Base-by-base conservation (phyloP, 2,329 filamentous ascomycete species). In the Neoarthrinium moseri region DNA sequence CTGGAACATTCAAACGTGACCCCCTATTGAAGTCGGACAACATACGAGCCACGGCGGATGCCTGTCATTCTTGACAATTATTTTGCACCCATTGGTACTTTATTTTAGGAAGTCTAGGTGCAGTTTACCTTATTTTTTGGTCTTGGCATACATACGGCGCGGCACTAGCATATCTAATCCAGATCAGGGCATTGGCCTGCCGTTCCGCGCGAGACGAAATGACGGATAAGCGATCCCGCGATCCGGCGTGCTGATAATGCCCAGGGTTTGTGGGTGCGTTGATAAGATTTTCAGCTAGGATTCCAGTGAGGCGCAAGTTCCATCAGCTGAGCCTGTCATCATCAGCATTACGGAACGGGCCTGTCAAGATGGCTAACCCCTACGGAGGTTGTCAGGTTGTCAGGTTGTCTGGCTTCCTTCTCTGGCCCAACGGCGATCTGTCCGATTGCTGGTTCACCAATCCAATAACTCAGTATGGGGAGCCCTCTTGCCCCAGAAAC, bases 11-110 rank as follows among this genome's bases (percentile, higher is more conserved):
- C 20, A 8, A 20, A 33, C 32, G 17, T 24, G 17, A 23, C 36
- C 44, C 44, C 44, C 34, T 46, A 46, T 46, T 42, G 36, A 30
- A 33, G 26, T 40, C 20, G 35, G 35, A 40, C 34, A 24, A 37
- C 18, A 36, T 45, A 17, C 18, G 23, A 36, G 41, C 41, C 36
- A 33, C 35, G 27, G n/a, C n/a, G n/a, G 36, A 40, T 39, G 43
- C 43, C 35, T 46, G 43, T 32, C 43, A 39, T 40, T 46, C 29
- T 30, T 40, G 26, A 33, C 27, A 29, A 38, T 46, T n/a, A 30
- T 46, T 45, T 46, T 46, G 40, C 35, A 38, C 37, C 21, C 23
- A 36, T 15, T 17, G 13, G 34, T 36, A 36, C 21, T 39, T 46
- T 35, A 44, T 44, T 44, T 44, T 44, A 44, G 41, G 26, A 35